Percentiles rank a stretch among this genome's conserved stretches.
Evolutionary conservation across 306 rosid genomes (phyloP).

Genomic region (Purshia tridentata): DNA sequence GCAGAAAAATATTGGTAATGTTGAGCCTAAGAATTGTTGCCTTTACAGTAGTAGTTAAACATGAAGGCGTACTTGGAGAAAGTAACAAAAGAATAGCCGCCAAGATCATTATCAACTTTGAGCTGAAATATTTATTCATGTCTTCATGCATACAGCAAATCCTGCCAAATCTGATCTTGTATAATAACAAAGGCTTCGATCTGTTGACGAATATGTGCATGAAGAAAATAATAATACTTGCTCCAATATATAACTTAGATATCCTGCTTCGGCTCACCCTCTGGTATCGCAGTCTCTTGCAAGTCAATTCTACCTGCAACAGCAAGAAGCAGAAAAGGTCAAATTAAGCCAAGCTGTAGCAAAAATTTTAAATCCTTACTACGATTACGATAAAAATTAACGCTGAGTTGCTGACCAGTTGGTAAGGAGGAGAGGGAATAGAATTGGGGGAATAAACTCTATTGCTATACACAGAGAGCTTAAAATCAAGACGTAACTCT

Average conservation of each 20-base stretch:
- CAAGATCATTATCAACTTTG: constrained; percentile 20
- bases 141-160: constrained; percentile 3
- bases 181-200: background rate
- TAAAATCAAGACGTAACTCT: background rate
- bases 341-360: background rate
- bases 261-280: constrained; percentile 68
- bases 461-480: background rate
- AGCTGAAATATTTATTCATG: constrained; percentile 23
- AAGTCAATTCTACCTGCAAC: constrained; percentile 76
- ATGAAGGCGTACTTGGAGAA: constrained; percentile 3
- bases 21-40: constrained; percentile 14
- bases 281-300: constrained; percentile 71
- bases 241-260: constrained; percentile 33
- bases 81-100: constrained; percentile 21
- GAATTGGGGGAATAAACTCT: background rate
- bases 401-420: too few relatives aligned
- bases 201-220: constrained; percentile 12
- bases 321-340: constrained; percentile 7
- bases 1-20: background rate
- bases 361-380: too few relatives aligned
- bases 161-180: constrained; percentile 15
- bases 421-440: too few relatives aligned
- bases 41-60: constrained; percentile 10
- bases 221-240: constrained; percentile 31
- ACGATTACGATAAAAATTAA: too few relatives aligned